Percentiles rank a stretch among this genome's conserved stretches.
phyloP scores from a whole-genome alignment of 495 filamentous ascomycete species.

The Penicillium antarcticum region DNA sequence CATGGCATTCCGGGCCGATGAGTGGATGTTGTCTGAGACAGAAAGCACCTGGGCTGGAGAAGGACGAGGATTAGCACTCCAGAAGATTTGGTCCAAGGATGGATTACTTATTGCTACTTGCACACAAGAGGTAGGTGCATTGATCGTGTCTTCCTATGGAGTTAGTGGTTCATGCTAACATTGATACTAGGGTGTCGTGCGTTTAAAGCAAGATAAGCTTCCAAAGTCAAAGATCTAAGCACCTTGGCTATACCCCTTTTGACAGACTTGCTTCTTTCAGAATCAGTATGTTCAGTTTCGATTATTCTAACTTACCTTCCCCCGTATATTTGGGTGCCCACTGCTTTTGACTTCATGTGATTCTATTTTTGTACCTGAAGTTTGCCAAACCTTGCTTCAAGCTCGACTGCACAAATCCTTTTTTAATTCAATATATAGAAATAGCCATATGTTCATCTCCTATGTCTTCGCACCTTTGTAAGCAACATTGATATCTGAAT shows the following conservation, averaged over 20 bases:
- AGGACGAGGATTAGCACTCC: conserved; percentile 79
- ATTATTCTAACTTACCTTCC: conserved; percentile 6
- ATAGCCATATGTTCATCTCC: background rate
- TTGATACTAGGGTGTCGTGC: conserved; percentile 39
- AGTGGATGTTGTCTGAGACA: conserved; percentile 94
- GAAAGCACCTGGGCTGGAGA: conserved; percentile 92
- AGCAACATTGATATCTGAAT: background rate
- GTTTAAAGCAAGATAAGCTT: conserved; percentile 43
- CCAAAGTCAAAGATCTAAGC: conserved; percentile 39
- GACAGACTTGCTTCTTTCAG: background rate
- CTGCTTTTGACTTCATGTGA: background rate
- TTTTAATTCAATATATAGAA: background rate
- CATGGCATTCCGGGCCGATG: conserved; percentile 73
- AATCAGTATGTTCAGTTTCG: background rate
- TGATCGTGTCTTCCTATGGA: conserved; percentile 2
- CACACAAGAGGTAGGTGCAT: conserved; percentile 41
- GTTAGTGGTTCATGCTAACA: conserved; percentile 6
- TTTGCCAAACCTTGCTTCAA: background rate
- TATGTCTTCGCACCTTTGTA: background rate
- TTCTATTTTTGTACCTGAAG: background rate
- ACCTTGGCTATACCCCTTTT: conserved; percentile 9
- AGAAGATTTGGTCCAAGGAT: conserved; percentile 82
- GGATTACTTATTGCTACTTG: conserved; percentile 73
- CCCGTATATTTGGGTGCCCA: conserved; percentile 8
- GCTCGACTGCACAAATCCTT: background rate